A percentile compares a stretch with the other conserved stretches of the same genome.
Evolutionary conservation across 2,329 filamentous ascomycete genomes (phyloP).

Genomic region (Emergomyces africanus): DNA sequence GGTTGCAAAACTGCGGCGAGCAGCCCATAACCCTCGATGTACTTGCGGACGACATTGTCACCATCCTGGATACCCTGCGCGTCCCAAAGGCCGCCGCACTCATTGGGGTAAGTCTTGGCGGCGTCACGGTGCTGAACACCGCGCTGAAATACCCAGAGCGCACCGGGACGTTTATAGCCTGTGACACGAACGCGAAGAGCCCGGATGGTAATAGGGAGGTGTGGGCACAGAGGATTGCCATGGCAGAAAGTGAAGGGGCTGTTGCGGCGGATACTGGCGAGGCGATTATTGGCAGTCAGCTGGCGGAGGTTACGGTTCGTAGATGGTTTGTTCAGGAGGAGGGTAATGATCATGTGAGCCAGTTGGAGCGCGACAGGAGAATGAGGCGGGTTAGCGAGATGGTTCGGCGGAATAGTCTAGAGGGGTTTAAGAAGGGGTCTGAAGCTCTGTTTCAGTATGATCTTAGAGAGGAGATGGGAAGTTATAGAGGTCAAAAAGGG

Average conservation of each 20-base stretch:
- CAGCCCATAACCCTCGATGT: constrained; percentile 34
- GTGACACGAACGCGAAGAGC: constrained; percentile 64
- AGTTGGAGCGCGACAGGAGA: constrained; percentile 32
- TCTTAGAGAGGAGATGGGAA: constrained; percentile 32
- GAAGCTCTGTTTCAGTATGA: constrained; percentile 46
- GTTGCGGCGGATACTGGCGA: constrained; percentile 26
- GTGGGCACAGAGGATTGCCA: constrained; percentile 62
- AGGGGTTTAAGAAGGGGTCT: constrained; percentile 69
- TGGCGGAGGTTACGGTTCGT: constrained; percentile 58
- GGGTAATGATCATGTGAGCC: constrained; percentile 41
- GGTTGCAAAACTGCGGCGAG: constrained; percentile 32
- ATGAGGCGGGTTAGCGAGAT: constrained; percentile 52
- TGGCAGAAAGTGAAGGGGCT: constrained; percentile 46
- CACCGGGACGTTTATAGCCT: constrained; percentile 52
- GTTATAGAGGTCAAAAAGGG: constrained; percentile 26
- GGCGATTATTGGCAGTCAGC: constrained; percentile 46
- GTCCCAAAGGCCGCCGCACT: constrained; percentile 54
- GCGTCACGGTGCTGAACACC: constrained; percentile 62
- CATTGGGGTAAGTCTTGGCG: constrained; percentile 69
- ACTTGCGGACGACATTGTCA: constrained; percentile 38
- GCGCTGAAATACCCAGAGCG: constrained; percentile 52
- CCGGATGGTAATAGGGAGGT: constrained; percentile 63
- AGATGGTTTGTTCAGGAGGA: constrained; percentile 57
- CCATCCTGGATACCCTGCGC: constrained; percentile 55
- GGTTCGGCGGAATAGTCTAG: constrained; percentile 55